Base-by-base conservation (phyloP, 2,329 filamentous ascomycete genomes). In the Penicillium sp. region DNA sequence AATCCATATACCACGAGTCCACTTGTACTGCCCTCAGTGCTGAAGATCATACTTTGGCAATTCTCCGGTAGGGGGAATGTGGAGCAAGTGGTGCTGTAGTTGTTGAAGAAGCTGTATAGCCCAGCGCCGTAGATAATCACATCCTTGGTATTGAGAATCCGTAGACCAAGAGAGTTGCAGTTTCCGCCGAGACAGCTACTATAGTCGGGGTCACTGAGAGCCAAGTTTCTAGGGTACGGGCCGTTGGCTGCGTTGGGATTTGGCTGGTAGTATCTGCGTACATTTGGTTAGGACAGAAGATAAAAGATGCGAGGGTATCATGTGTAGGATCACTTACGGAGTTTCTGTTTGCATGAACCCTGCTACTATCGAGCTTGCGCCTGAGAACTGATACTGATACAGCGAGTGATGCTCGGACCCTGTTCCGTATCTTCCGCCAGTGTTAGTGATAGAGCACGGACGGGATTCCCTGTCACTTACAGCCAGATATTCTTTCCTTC, bases 31-130 rank as follows among this genome's bases (percentile, higher is more conserved):
- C 75, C 76, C 49, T 81, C 78, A 14, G 82, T 64, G 39, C 73
- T 76, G 54, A 82, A 70, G 14, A 82, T 81, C n/a, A 74, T 64
- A 37, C 69, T 74, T 69, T 83, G 81, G 55, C 81, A 84, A 2
- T 70, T 58, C 8, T 75, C 72, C 1, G 72, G 69, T 8, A 69
- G 66, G 9, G 72, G 73, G 53, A 71, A 68, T 34, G 73, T 65
- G 4, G 74, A 75, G 64, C 78, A 80, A 1, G 64, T 61, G 0
- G 76, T 78, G 57, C 67, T 77, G 68, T 83, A 82, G 61, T 82
- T 74, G 61, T 81, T 74, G 68, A 83, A 84, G 71, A 84, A 83
- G 18, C 74, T 78, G 71, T 84, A 83, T 5, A 82, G 63, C 1
- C 81, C 81, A 0, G 77, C 80, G 16, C 81, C 81, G 59, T 82